A percentile compares a stretch with the other conserved stretches of the same genome.
Conservation (phyloP, 768 basidiomycete species). For the Suillus clintonianus region DNA sequence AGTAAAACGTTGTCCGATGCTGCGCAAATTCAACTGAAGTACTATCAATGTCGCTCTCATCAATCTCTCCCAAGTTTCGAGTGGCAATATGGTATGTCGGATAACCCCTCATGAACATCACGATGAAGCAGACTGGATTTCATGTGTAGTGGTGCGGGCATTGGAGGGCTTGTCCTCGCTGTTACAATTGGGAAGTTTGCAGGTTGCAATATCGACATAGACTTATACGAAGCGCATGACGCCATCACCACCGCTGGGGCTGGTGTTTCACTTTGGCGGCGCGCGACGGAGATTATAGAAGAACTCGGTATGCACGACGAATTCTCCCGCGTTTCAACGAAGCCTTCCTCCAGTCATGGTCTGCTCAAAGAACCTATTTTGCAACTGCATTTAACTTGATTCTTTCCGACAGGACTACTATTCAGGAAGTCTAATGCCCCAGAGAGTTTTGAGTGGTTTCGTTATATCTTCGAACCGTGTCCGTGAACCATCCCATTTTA, state of each 20-base stretch:
- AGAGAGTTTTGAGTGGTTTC: slow-evolving; percentile 7
- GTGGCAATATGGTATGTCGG: slow-evolving; percentile 6
- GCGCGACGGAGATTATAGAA: slow-evolving; percentile 47
- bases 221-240: slow-evolving; percentile 45
- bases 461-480: background rate
- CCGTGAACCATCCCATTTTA: background rate
- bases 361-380: background rate
- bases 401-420: background rate
- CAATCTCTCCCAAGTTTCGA: slow-evolving; percentile 3
- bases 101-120: background rate
- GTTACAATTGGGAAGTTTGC: slow-evolving; percentile 30
- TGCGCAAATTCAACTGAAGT: too few relatives aligned
- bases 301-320: slow-evolving; percentile 36
- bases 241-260: slow-evolving; percentile 39
- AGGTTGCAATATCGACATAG: slow-evolving; percentile 30
- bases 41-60: slow-evolving; percentile 18
- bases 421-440: slow-evolving; percentile 4
- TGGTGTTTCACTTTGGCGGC: slow-evolving; percentile 47
- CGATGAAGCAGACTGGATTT: background rate
- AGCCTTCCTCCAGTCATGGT: slow-evolving; percentile 9
- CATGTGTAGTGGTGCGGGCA: slow-evolving; percentile 16
- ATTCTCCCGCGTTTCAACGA: slow-evolving; percentile 16
- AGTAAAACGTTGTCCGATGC: too few relatives aligned
- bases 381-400: background rate
- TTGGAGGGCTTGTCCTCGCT: slow-evolving; percentile 43